Base-by-base conservation (phyloP, 2,329 filamentous ascomycete genomes). In the Claviceps sp. region DNA sequence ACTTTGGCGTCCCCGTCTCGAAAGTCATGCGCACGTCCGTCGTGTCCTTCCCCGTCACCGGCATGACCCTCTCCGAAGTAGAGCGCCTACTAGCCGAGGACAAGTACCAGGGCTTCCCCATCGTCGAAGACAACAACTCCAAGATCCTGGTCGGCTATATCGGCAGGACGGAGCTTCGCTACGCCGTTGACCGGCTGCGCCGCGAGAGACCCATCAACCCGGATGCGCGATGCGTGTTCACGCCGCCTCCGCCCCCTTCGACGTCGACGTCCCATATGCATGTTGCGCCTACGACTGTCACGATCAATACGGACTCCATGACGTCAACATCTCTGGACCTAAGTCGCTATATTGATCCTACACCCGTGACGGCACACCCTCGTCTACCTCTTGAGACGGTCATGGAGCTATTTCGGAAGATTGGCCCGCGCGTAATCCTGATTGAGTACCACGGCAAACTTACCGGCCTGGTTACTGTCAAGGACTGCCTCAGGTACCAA, bases 351-450 rank as follows among this genome's bases (percentile, higher is more conserved):
- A 84, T 95, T 50, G 91, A 98, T 64, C 77, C 84, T 8, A 95
- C 90, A 0, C 93, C 93, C 0, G 80, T 98, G 2, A 87, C 89
- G 0, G 90, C 90, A 1, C 93, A 98, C 63, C 93, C 93, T 0
- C 82, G 89, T 1, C 80, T 97, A 1, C 87, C 91, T 0, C 80
- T 98, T 0, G 93, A 98, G 69, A 98, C 93, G 0, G 91, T 95
- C 37, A 96, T 98, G 89, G 93, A 98, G 64, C 76, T 98, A 11
- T 98, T 98, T 74, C 91, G 91, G 66, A 98, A 97, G 71, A 94
- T 98, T 65, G 93, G 93, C 0, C 93, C 91, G 0, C 81, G 93
- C 1, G 89, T 96, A 5, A 91, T 98, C 48, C 76, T 98, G 3
- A 85, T 96, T 41, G 93, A 98, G 66, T 85, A 95, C 64, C 85